These are phyloP conservation scores for Secale cereale DNA, from an alignment of 176 grass and related monocot species.

Conservation along the genomic window DNA sequence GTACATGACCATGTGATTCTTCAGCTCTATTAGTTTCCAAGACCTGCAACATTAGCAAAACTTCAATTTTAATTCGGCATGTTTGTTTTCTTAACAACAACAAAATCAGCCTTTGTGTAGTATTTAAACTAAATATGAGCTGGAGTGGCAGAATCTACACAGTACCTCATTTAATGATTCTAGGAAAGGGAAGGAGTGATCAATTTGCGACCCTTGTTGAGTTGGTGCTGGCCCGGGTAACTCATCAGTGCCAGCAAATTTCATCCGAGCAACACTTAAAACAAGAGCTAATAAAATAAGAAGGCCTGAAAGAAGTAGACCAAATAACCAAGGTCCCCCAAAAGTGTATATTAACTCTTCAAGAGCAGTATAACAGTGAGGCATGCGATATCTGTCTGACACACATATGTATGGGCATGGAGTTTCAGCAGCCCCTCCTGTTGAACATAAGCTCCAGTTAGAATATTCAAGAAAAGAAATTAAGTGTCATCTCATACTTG, in stretches of 20 bases:
- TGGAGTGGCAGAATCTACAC: constrained; percentile 7
- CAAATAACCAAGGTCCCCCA: constrained; percentile 98
- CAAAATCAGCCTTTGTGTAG: background rate
- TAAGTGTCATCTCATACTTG: background rate
- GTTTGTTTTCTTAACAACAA: background rate
- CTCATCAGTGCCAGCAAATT: constrained; percentile 96
- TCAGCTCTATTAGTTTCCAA: constrained; percentile 98
- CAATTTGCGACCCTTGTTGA: constrained; percentile 96
- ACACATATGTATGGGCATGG: constrained; percentile 92
- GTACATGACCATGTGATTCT: constrained; percentile 94
- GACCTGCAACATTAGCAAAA: constrained; percentile 57
- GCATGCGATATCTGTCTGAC: constrained; percentile 98
- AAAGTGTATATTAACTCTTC: constrained; percentile 99
- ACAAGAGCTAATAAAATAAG: constrained; percentile 95
- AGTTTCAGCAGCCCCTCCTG: constrained; percentile 87
- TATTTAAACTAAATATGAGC: background rate
- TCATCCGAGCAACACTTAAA: constrained; percentile 99
- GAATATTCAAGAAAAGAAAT: constrained; percentile 20
- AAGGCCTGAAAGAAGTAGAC: constrained; percentile 91
- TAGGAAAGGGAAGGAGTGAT: constrained; percentile 99
- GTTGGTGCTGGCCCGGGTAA: constrained; percentile 94
- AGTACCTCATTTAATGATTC: constrained; percentile 97
- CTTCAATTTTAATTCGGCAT: constrained; percentile 14
- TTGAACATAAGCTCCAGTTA: constrained; percentile 26
- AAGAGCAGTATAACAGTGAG: constrained; percentile 95